Percentiles rank a stretch among this genome's conserved stretches.
Evolutionary conservation across 345 rosid genomes (phyloP).

Genomic region (Heritiera fomes): DNA sequence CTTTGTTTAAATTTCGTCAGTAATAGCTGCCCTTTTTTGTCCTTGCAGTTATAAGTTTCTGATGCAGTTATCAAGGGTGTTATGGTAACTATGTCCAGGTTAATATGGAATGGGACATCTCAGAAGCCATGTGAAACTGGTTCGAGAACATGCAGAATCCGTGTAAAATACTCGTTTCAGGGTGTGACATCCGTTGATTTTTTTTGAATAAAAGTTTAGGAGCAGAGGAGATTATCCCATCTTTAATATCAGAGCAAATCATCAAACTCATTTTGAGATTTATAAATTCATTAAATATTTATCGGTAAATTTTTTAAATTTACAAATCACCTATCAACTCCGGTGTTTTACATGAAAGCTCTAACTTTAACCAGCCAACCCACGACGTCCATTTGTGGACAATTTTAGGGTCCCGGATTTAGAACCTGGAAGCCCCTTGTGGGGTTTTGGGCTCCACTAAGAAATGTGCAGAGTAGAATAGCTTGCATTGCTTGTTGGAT

Average conservation of each 20-base stretch:
- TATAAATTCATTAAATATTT: too few relatives aligned
- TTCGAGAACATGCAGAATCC: constrained; percentile 56
- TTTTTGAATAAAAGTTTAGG: too few relatives aligned
- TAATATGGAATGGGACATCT: constrained; percentile 24
- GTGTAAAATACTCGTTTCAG: constrained; percentile 50
- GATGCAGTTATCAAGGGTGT: constrained; percentile 2
- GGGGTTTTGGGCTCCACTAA: constrained; percentile 36
- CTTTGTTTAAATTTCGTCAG: constrained; percentile 7
- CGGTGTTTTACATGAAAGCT: too few relatives aligned
- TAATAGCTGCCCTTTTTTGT: neutral
- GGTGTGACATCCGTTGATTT: neutral
- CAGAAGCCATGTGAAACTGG: constrained; percentile 67
- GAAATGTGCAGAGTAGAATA: constrained; percentile 7
- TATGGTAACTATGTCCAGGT: neutral
- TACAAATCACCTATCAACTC: too few relatives aligned
- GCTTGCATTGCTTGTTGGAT: constrained; percentile 23
- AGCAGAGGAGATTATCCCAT: too few relatives aligned
- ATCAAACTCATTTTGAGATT: too few relatives aligned
- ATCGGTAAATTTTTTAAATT: too few relatives aligned
- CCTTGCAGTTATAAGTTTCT: constrained; percentile 3
- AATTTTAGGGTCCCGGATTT: too few relatives aligned
- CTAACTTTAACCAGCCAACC: too few relatives aligned
- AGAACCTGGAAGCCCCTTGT: constrained; percentile 24
- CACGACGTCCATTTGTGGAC: constrained; percentile 7
- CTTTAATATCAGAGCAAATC: too few relatives aligned